Evolutionary conservation across 2,329 filamentous ascomycete genomes (phyloP), one percentile per base, ranked within the genome.

Genomic region (Cadophora sp.): DNA sequence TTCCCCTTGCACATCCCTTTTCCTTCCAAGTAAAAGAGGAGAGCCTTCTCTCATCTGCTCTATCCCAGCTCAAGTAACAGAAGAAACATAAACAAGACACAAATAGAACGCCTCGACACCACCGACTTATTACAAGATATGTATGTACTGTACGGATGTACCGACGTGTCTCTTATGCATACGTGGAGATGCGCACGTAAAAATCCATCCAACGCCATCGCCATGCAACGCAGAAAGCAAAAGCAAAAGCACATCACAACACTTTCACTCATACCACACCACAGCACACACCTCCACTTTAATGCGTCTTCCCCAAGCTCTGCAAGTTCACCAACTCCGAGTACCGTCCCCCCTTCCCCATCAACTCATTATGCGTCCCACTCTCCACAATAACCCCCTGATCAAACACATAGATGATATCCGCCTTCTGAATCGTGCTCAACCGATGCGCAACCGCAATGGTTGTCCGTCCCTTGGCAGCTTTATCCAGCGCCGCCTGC

Each of bases 381-480:
- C 87, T 86, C 82, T 98, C 95, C 1, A 97, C 92, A 53, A 98
- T 88, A 68, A 88, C 86, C 8, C 95, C 96, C 75, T 92, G 90
- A 79, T 97, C 94, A 78, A 98, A 96, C n/a, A 98, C 95, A 73
- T 97, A 97, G 74, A 98, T 98, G 60, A 95, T 83, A 77, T 98
- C 95, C 0, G 95, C 95, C 78, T 96, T 94, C 78, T 97, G 94
- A 69, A 98, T 97, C 0, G 96, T 97, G 76, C 90, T 93, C 6
- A 99, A 83, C 27, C 96, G 86, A 80, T 99, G 95, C 3, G 96
- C 96, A 0, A 99, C 95, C 0, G 95, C 94, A 71, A 99, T 96
- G 0, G 95, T 98, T 7, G 94, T 97, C 62, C 94, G 87, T 55
- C 90, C 93, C 83, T 92, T 91, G 24, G 93, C 91, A 1, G 94